A percentile compares a stretch with the other conserved stretches of the same genome.
These are phyloP conservation scores for Ophiostoma triangulosporum DNA, from an alignment of 2,329 filamentous ascomycete genomes.

Conservation along the genomic window DNA sequence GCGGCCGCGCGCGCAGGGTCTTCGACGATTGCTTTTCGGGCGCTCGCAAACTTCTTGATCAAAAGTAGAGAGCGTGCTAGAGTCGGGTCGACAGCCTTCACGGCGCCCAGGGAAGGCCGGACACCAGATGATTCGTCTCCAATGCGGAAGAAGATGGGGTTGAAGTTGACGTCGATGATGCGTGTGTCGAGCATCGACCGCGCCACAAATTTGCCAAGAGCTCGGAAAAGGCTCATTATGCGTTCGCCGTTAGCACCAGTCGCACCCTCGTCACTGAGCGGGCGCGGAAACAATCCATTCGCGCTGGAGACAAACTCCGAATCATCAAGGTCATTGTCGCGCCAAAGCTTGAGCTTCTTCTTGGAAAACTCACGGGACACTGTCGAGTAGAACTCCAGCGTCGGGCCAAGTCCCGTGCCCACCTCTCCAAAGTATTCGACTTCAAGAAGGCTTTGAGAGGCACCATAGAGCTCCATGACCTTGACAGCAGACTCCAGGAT, in stretches of 20 bases:
- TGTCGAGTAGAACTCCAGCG: slow-evolving; percentile 93
- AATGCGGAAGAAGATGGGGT: slow-evolving; percentile 93
- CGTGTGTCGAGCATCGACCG: slow-evolving; percentile 96
- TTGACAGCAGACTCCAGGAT: slow-evolving; percentile 95
- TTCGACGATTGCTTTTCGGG: slow-evolving; percentile 68
- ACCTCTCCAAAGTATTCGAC: slow-evolving; percentile 99
- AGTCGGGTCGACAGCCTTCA: slow-evolving; percentile 78
- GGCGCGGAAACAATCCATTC: slow-evolving; percentile 80
- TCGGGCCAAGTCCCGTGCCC: slow-evolving; percentile 87
- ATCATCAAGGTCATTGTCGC: slow-evolving; percentile 67
- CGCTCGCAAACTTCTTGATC: slow-evolving; percentile 73
- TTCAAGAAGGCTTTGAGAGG: slow-evolving; percentile 89
- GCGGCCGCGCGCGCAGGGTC: slow-evolving; percentile 49
- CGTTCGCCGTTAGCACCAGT: slow-evolving; percentile 69
- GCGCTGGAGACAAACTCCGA: slow-evolving; percentile 72
- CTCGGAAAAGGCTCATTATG: slow-evolving; percentile 76
- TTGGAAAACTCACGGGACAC: slow-evolving; percentile 96
- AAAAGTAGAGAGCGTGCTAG: slow-evolving; percentile 75
- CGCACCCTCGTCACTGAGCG: slow-evolving; percentile 68
- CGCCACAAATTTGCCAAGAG: slow-evolving; percentile 93
- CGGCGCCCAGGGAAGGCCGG: slow-evolving; percentile 72
- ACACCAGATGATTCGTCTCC: slow-evolving; percentile 56
- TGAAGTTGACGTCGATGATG: slow-evolving; percentile 96
- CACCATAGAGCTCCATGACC: slow-evolving; percentile 96
- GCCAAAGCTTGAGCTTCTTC: slow-evolving; percentile 94